Evolutionary conservation across 2,329 filamentous ascomycete species (phyloP), one percentile per base, ranked within the genome.

Genomic region (Talaromyces sp.): DNA sequence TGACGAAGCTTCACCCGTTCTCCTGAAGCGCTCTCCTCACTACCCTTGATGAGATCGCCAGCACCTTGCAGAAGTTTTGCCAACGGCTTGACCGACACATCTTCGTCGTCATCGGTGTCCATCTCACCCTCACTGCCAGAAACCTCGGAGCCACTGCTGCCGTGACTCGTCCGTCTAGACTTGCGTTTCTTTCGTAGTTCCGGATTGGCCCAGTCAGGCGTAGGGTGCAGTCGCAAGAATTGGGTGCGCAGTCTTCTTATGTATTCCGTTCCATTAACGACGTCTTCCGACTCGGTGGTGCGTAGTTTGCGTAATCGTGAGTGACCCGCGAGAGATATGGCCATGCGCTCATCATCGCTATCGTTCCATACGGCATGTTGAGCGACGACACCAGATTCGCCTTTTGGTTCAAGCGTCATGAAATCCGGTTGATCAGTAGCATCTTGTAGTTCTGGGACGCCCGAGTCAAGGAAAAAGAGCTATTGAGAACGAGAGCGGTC

Each of bases 321-420:
- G 50, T 88, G 87, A 28, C 86, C 84, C 3, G 91, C 89, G 42
- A 99, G 83, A 14, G 93, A 98, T 56, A 99, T 84, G 6, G 87
- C 85, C 66, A 97, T 80, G 60, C 91, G 85, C 72, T 98, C 95
- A 72, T 99, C 95, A 70, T 99, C 95, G 75, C 93, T 98, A 74
- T 99, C 95, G 68, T 93, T 87, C 95, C 95, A 99, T 23, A 80
- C 75, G 1, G 78, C 76, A 11, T 70, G 72, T n/a, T 67, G 64
- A 11, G 64, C 62, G 1, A 60, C 18, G 42, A 48, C 18, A 25
- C 44, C 33, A 40, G 60, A 18, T 23, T 65, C 58, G 21, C 60
- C 61, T 6, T 71, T 68, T 4, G 73, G 72, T 39, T 77, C 75
- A 4, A 74, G 72, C 21, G 76, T 73, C 62, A 77, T 73, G 55